phyloP scores from a whole-genome alignment of 2,329 filamentous ascomycete species.

The Ilyonectria mors-panacis region DNA sequence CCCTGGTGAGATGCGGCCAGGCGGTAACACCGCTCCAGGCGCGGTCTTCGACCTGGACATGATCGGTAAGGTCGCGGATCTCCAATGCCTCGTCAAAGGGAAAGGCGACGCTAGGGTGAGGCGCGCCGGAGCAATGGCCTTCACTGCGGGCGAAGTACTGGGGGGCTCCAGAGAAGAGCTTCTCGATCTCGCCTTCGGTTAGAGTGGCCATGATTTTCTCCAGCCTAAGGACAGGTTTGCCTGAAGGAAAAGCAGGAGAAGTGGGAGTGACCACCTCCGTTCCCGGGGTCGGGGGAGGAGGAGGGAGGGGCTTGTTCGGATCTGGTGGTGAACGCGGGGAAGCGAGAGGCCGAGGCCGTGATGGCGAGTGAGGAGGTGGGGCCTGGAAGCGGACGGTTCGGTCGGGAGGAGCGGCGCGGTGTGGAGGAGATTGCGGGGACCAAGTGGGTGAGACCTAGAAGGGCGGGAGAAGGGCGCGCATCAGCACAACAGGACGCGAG shows the following conservation, averaged over 20 bases:
- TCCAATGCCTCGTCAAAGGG: constrained; percentile 76
- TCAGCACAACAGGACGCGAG: constrained; percentile 14
- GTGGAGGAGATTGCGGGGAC: constrained; percentile 48
- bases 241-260: constrained; percentile 49
- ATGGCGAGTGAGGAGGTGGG: constrained; percentile 45
- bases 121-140: constrained; percentile 71
- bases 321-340: constrained; percentile 60
- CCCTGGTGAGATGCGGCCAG: constrained; percentile 73
- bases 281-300: constrained; percentile 62
- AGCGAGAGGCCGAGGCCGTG: constrained; percentile 45
- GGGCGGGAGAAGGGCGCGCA: constrained; percentile 19
- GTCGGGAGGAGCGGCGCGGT: constrained; percentile 44
- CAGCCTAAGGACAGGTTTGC: constrained; percentile 65
- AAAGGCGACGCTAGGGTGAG: constrained; percentile 75
- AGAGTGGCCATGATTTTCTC: constrained; percentile 73
- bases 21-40: constrained; percentile 75
- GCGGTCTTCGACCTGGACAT: constrained; percentile 73
- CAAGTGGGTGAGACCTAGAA: constrained; percentile 28
- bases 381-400: constrained; percentile 44
- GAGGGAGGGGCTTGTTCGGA: constrained; percentile 71
- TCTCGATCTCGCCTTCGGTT: constrained; percentile 73
- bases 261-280: constrained; percentile 48
- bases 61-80: constrained; percentile 76
- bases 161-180: constrained; percentile 82
- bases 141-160: constrained; percentile 77